Evolutionary conservation across 2,329 filamentous ascomycete genomes (phyloP).

Genomic region (Leptographium lundbergii): DNA sequence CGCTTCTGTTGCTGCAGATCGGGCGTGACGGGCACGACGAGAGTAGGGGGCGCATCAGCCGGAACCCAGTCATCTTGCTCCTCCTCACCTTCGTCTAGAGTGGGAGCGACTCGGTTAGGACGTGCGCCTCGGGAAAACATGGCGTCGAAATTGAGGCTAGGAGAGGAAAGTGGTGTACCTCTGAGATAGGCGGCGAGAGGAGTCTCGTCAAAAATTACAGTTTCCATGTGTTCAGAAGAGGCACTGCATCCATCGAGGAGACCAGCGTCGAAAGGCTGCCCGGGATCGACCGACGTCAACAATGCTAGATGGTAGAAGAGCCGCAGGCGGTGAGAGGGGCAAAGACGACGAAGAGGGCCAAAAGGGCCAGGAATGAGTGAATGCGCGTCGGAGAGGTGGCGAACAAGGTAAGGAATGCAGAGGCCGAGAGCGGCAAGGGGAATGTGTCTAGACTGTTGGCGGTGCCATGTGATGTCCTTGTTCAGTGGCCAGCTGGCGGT

Average conservation of each 20-base stretch:
- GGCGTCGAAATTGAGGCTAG: background rate
- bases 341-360: too few species aligned
- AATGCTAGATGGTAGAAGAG: too few species aligned
- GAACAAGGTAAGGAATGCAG: background rate
- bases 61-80: constrained; percentile 34
- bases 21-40: constrained; percentile 5
- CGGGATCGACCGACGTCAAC: too few species aligned
- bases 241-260: background rate
- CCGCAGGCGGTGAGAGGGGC: background rate
- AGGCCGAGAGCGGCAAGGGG: background rate
- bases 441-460: background rate
- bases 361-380: background rate
- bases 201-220: constrained; percentile 73
- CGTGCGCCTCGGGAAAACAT: constrained; percentile 1
- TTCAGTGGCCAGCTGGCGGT: background rate
- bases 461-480: background rate
- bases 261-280: background rate
- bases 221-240: constrained; percentile 52
- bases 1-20: constrained; percentile 3
- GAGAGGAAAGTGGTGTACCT: constrained; percentile 42
- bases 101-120: constrained; percentile 8
- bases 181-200: constrained; percentile 82
- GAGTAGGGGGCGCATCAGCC: constrained; percentile 15
- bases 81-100: constrained; percentile 36
- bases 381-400: background rate